Conservation (phyloP, 331 rosid genomes). For the Quercus tomentella region DNA sequence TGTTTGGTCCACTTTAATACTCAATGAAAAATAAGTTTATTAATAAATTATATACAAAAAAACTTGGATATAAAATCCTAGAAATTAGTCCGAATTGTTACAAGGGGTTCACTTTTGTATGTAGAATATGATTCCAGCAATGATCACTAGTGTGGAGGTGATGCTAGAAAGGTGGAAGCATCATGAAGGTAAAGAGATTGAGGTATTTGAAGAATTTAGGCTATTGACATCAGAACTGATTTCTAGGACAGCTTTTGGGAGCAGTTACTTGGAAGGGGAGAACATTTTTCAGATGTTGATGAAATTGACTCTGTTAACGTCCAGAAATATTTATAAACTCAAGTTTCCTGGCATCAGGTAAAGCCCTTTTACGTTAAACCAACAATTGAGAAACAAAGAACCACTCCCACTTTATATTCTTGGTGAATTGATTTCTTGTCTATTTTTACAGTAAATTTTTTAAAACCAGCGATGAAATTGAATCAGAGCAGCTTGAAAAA, state of each 20-base stretch:
- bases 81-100: too few species aligned
- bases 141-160: constrained; percentile 18
- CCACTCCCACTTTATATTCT: background rate
- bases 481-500: constrained; percentile 15
- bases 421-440: background rate
- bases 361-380: background rate
- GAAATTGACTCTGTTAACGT: background rate
- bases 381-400: too few species aligned
- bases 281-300: background rate
- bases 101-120: background rate
- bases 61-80: too few species aligned
- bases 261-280: constrained; percentile 19
- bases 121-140: background rate
- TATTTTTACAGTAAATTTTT: constrained; percentile 7
- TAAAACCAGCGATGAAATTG: constrained; percentile 11
- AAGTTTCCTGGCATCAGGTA: background rate
- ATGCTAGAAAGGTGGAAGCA: constrained; percentile 21
- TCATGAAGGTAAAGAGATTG: constrained; percentile 26
- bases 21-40: too few species aligned
- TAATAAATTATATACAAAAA: too few species aligned
- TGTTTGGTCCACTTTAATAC: too few species aligned
- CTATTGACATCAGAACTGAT: constrained; percentile 23
- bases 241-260: constrained; percentile 17
- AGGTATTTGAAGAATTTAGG: constrained; percentile 18
- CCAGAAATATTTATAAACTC: background rate